Base-by-base conservation (phyloP, 140 eudicot species). In the Flaveria floridana region DNA sequence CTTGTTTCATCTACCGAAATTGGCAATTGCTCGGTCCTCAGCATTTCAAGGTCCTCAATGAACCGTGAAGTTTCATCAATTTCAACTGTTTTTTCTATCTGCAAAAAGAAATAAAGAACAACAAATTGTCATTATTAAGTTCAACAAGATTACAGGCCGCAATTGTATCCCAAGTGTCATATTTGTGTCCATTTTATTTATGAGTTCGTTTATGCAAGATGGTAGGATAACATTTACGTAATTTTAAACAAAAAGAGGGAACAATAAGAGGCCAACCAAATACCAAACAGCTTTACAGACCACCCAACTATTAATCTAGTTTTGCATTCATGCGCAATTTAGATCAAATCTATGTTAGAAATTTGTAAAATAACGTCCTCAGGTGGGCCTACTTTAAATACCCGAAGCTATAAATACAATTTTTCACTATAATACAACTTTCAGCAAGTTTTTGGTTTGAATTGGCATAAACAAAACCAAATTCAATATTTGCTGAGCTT, bases 71-170 rank as follows among this genome's bases (percentile, higher is more conserved):
- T 89, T 79, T 86, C 97, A 34, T 89, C 86, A 11, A 92, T 89
- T 26, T 92, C 97, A 66, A 89, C 96, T 0, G 97, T 92, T 76
- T 89, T 89, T 64, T 92, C 97, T 65, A 92, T 87, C 97, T 91
- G 73, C 53, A 51, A 11, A 44, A 18, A 47, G n/a, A 73, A 16
- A 47, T 41, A 51, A 39, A 23, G 7, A 10, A 34, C 46, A 12
- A 4, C 12, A 42, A 8, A 1, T 57, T 34, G 65, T 57, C 28
- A 57, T 20, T 1, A 14, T 30, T 64, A 9, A 28, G 20, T 2
- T 64, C 23, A 15, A 64, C 23, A 14, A 61, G 25, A 28, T 61
- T 58, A 10, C 39, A 44, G 13, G 12, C 1, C 11, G 48, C 48
- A 6, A 10, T 10, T 7, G 2, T 42, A 42, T 42, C 48, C 50